Evolutionary conservation across 2,329 filamentous ascomycete genomes (phyloP).

Genomic region (Botrytis elliptica): DNA sequence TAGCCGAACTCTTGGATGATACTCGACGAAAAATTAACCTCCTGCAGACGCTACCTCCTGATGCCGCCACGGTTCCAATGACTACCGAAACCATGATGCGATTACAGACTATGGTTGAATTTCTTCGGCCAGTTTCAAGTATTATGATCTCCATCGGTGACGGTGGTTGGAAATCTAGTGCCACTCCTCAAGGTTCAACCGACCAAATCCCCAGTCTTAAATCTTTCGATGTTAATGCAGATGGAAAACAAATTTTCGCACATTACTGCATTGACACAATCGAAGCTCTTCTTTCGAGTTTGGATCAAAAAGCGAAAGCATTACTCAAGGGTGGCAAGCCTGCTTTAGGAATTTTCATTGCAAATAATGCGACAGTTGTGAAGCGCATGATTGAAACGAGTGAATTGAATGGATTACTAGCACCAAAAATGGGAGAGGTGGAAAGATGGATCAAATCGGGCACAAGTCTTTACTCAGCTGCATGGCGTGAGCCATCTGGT

Average conservation of each 20-base stretch:
- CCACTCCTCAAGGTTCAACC: slow-evolving; percentile 54
- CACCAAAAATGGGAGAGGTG: slow-evolving; percentile 63
- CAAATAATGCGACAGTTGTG: slow-evolving; percentile 81
- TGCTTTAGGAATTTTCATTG: slow-evolving; percentile 82
- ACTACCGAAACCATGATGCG: slow-evolving; percentile 84
- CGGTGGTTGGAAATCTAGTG: slow-evolving; percentile 74
- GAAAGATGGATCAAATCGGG: slow-evolving; percentile 88
- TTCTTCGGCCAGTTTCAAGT: slow-evolving; percentile 79
- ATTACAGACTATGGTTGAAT: slow-evolving; percentile 82
- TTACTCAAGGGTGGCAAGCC: slow-evolving; percentile 72
- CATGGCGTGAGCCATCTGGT: slow-evolving; percentile 84
- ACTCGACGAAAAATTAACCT: slow-evolving; percentile 67
- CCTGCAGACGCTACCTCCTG: slow-evolving; percentile 68
- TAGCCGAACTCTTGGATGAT: slow-evolving; percentile 81
- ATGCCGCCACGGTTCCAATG: slow-evolving; percentile 75
- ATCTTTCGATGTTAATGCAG: slow-evolving; percentile 83
- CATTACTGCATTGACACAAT: slow-evolving; percentile 90
- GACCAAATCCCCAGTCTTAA: slow-evolving; percentile 68
- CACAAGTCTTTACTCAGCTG: slow-evolving; percentile 75
- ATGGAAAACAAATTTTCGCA: slow-evolving; percentile 82
- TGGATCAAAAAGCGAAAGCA: slow-evolving; percentile 71
- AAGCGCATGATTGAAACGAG: slow-evolving; percentile 82
- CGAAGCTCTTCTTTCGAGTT: slow-evolving; percentile 70
- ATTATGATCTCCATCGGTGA: slow-evolving; percentile 92
- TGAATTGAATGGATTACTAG: slow-evolving; percentile 71